Evolutionary conservation across 192 early-diverging fungal species (phyloP).

Genomic region (Coemansia sp.): DNA sequence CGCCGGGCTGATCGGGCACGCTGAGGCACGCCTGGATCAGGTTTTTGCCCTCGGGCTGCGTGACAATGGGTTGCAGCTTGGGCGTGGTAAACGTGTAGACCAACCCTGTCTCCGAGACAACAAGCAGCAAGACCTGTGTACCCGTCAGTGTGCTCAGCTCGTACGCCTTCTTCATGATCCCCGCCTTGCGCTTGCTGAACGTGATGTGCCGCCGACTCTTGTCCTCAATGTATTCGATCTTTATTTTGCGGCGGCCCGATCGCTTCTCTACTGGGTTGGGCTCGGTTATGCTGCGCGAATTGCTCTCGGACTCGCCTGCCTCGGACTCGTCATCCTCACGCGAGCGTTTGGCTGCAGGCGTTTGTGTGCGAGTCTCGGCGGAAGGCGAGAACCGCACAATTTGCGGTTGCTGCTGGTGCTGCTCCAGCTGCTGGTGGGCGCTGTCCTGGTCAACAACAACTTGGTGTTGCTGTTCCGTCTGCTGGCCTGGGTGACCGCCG

Average conservation of each 20-base stretch:
- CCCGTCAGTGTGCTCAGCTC: slow-evolving; percentile 92
- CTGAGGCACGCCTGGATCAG: slow-evolving; percentile 92
- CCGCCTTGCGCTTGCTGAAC: slow-evolving; percentile 92
- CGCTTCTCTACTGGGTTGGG: slow-evolving; percentile 55
- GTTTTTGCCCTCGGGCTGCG: slow-evolving; percentile 88
- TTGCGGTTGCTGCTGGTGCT: slow-evolving; percentile 29
- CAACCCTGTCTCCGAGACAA: slow-evolving; percentile 92
- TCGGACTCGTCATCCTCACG: slow-evolving; percentile 66
- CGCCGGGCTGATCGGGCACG: slow-evolving; percentile 68
- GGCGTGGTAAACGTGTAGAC: slow-evolving; percentile 95
- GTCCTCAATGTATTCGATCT: slow-evolving; percentile 95
- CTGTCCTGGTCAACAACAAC: background rate
- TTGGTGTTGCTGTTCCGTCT: slow-evolving; percentile 12
- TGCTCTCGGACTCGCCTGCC: slow-evolving; percentile 60
- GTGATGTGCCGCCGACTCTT: slow-evolving; percentile 92
- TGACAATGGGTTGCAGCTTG: slow-evolving; percentile 90
- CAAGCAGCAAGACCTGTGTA: slow-evolving; percentile 88
- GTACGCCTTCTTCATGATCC: slow-evolving; percentile 99
- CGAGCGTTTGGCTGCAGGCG: slow-evolving; percentile 42
- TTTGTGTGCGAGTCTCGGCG: slow-evolving; percentile 49
- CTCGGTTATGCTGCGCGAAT: slow-evolving; percentile 41
- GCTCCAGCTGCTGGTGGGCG: slow-evolving; percentile 10
- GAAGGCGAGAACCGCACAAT: slow-evolving; percentile 26
- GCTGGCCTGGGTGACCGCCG: slow-evolving; percentile 3
- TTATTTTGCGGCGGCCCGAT: slow-evolving; percentile 88